Base-by-base conservation (phyloP, 1,284 basidiomycete genomes). In the Mycosarcoma maydis region DNA sequence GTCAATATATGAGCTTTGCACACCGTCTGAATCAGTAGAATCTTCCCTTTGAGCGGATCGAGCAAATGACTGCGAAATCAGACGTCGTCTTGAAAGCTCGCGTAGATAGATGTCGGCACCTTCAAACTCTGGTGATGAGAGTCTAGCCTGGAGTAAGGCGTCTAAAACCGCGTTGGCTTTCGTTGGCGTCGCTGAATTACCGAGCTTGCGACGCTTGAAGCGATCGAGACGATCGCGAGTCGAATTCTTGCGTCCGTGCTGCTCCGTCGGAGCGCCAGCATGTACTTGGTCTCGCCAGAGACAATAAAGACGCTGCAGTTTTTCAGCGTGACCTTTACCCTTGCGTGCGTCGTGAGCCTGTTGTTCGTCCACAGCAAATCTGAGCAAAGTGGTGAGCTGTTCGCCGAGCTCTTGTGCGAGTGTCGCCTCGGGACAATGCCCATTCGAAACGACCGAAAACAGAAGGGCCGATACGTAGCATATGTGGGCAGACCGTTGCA, bases 201-300 rank as follows among this genome's bases (percentile, higher is more conserved):
- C n/a, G 24, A 58, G 26, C 20, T 43, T 65, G 38, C 61, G 61
- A 43, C 41, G 43, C 33, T 54, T 65, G 19, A 46, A 10, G 26
- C n/a, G 26, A 9, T 27, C 24, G 7, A 41, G 5, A 19, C 33
- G 45, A 20, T 16, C 20, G 13, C 16, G 29, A 10, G 24, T 32
- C 26, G 16, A 29, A 14, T 22, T 19, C 0, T 24, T 36, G 30
- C 19, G 30, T 1, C 20, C n/a, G 20, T 45, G 23, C 26, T 47
- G 45, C 45, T 17, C 37, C 1, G 17, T 29, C 13, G 16, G 24
- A n/a, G 55, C 30, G 13, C 20, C 13, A 17, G 22, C 17, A 11
- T 41, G 9, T 0, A 24, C 40, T 13, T 24, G 44, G 17, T 32
- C 16, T 33, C 32, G 47, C 27, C 55, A 17, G 13, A 50, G 32